These are phyloP conservation scores for Escallonia rubra DNA, from an alignment of 129 eudicot species.

Conservation along the genomic window DNA sequence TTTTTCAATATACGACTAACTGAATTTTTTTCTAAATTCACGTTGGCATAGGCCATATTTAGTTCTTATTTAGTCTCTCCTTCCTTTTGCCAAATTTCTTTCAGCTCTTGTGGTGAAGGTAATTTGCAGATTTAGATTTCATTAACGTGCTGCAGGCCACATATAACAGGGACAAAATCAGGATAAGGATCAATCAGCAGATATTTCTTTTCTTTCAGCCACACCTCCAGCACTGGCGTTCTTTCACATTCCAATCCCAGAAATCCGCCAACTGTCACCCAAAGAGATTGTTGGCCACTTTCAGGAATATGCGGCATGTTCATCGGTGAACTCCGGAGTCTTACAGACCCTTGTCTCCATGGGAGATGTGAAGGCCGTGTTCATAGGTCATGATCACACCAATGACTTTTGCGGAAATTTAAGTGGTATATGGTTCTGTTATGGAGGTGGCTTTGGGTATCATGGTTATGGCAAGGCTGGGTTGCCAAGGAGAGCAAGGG, in stretches of 20 bases:
- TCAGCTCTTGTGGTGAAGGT: conserved; percentile 13
- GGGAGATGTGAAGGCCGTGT: conserved; percentile 85
- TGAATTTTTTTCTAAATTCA: too few species aligned
- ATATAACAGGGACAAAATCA: conserved; percentile 58
- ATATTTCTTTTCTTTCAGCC: conserved; percentile 6
- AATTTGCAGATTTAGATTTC: conserved; percentile 34
- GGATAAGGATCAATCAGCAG: conserved; percentile 19
- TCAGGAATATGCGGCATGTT: conserved; percentile 66
- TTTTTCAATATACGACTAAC: too few species aligned
- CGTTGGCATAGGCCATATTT: too few species aligned
- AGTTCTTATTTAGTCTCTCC: too few species aligned
- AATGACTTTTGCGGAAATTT: conserved; percentile 90
- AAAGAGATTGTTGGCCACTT: conserved; percentile 52
- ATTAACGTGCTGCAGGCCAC: conserved; percentile 75
- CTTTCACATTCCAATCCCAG: conserved; percentile 97
- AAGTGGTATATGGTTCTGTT: conserved; percentile 85
- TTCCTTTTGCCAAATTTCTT: background rate
- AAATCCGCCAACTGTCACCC: conserved; percentile 51
- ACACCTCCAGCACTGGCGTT: conserved; percentile 59
- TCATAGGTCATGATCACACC: conserved; percentile 89
- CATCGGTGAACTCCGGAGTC: conserved; percentile 74
- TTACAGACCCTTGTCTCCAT: conserved; percentile 59
- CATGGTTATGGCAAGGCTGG: conserved; percentile 90
- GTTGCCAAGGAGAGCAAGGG: conserved; percentile 69
- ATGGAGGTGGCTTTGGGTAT: conserved; percentile 95